Evolutionary conservation across 345 rosid species (phyloP).

Genomic region (Citrus maxima): DNA sequence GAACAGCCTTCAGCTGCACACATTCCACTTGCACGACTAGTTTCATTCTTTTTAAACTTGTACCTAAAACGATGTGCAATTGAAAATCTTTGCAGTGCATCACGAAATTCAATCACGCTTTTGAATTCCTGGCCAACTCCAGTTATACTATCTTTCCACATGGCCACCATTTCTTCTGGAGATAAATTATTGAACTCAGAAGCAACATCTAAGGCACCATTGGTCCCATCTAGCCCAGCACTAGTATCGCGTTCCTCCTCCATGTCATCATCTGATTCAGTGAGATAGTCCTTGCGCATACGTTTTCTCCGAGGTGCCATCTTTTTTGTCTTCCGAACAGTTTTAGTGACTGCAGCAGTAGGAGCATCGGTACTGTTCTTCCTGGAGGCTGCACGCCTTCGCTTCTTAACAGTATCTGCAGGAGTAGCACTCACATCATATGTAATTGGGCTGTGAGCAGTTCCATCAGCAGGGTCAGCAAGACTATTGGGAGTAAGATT

Average conservation of each 20-base stretch:
- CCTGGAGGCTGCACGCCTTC: slow-evolving; percentile 63
- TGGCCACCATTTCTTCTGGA: slow-evolving; percentile 45
- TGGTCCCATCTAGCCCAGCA: slow-evolving; percentile 17
- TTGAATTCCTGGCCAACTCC: slow-evolving; percentile 92
- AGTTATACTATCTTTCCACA: slow-evolving; percentile 76
- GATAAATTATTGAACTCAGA: slow-evolving; percentile 27
- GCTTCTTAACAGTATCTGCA: slow-evolving; percentile 77
- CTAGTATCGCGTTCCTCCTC: slow-evolving; percentile 22
- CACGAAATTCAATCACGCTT: slow-evolving; percentile 75
- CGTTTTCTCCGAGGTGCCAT: slow-evolving; percentile 26
- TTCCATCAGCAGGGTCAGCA: slow-evolving; percentile 16
- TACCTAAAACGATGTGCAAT: slow-evolving; percentile 81
- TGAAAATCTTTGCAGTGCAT: slow-evolving; percentile 75
- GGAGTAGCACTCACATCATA: slow-evolving; percentile 53
- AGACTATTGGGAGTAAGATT: slow-evolving; percentile 7
- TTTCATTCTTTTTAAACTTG: slow-evolving; percentile 75
- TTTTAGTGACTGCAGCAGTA: slow-evolving; percentile 30
- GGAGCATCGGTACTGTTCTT: slow-evolving; percentile 34
- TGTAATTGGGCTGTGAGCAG: slow-evolving; percentile 13
- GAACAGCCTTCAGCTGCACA: slow-evolving; percentile 67
- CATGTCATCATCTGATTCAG: slow-evolving; percentile 28
- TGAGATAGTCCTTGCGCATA: slow-evolving; percentile 22
- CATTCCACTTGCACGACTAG: slow-evolving; percentile 69
- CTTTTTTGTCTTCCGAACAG: slow-evolving; percentile 35
- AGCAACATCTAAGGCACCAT: slow-evolving; percentile 3